phyloP scores from a whole-genome alignment of 305 asterid species.

The Coffea humblotiana region DNA sequence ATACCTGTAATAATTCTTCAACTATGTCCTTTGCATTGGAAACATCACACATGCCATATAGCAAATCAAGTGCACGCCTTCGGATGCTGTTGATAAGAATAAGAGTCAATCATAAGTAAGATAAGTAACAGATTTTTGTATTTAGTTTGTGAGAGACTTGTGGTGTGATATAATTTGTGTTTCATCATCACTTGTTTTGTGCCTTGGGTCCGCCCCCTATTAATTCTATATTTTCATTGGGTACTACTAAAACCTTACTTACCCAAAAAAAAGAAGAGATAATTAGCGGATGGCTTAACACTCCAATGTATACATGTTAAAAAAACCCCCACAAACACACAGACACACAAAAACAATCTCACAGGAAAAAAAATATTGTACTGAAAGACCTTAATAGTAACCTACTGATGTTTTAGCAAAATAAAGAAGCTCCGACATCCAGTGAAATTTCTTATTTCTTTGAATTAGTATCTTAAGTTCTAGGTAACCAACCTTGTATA shows the following conservation, averaged over 20 bases:
- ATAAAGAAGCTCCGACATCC: neutral
- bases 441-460: neutral
- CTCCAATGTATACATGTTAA: neutral
- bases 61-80: slow-evolving; percentile 98
- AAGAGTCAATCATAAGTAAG: slow-evolving; percentile 15
- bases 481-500: neutral
- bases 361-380: neutral
- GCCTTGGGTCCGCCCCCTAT: no score
- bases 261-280: no score
- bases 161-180: no score
- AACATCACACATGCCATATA: slow-evolving; percentile 99
- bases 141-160: no score
- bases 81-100: slow-evolving; percentile 65
- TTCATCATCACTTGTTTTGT: no score
- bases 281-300: neutral
- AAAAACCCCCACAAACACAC: neutral
- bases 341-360: neutral
- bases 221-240: no score
- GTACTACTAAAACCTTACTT: no score
- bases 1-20: slow-evolving; percentile 95
- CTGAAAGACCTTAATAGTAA: neutral
- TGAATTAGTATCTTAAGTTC: neutral
- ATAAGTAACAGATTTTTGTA: no score
- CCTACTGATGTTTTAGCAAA: slow-evolving; percentile 2
- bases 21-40: slow-evolving; percentile 99